Conservation (phyloP, 2,329 filamentous ascomycete genomes). For the Dothideomycetes sp. region DNA sequence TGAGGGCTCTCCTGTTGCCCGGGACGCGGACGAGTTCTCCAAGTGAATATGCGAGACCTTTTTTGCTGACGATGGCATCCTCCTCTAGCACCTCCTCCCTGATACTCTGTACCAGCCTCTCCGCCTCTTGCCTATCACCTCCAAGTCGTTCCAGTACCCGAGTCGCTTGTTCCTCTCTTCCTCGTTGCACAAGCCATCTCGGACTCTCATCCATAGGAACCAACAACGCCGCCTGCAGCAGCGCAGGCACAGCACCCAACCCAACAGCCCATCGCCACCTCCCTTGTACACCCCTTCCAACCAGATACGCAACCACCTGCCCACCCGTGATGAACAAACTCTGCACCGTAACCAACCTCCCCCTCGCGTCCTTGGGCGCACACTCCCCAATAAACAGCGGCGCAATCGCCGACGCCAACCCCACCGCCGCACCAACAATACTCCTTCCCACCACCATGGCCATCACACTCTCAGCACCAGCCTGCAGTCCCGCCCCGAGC, state of each 20-base stretch:
- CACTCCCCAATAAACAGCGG: constrained; percentile 45
- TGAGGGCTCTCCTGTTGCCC: constrained; percentile 61
- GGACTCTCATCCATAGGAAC: constrained; percentile 77
- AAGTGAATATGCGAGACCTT: background rate
- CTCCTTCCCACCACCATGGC: constrained; percentile 58
- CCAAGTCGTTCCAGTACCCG: constrained; percentile 42
- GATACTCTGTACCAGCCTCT: constrained; percentile 55
- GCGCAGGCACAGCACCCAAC: constrained; percentile 65
- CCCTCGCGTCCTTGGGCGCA: constrained; percentile 42
- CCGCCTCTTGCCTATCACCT: constrained; percentile 37
- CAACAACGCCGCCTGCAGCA: constrained; percentile 58
- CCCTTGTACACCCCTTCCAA: constrained; percentile 57
- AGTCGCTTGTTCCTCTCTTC: constrained; percentile 50
- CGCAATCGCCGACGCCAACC: constrained; percentile 69
- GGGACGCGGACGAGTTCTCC: constrained; percentile 4
- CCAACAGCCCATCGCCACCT: constrained; percentile 93
- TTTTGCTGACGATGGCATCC: constrained; percentile 3
- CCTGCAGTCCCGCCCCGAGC: constrained; percentile 55
- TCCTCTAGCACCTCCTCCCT: constrained; percentile 44
- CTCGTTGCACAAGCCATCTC: constrained; percentile 69
- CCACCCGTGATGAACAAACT: constrained; percentile 77
- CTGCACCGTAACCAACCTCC: constrained; percentile 70
- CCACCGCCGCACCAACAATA: constrained; percentile 62
- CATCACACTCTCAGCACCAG: constrained; percentile 44
- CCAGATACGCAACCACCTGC: constrained; percentile 77